Conservation (phyloP, 2,329 filamentous ascomycete species). For the Scedosporium apiospermum region DNA sequence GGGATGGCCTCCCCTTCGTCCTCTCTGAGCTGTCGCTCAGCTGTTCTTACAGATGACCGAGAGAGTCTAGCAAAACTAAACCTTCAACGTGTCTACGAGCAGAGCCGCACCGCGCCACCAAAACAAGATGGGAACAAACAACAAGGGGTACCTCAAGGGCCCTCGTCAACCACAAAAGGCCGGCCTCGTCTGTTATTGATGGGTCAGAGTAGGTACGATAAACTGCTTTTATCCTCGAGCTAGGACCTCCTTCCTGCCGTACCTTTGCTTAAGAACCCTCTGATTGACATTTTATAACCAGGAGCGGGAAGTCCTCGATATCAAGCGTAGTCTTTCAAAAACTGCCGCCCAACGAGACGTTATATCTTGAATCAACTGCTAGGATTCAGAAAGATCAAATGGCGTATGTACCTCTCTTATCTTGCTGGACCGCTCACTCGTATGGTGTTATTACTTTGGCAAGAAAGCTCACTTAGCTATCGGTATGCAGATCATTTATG, state of each 20-base stretch:
- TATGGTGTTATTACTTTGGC: constrained; percentile 3
- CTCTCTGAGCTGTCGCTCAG: neutral
- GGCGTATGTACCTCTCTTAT: constrained; percentile 52
- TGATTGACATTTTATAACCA: constrained; percentile 26
- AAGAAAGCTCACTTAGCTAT: constrained; percentile 12
- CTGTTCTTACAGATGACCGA: neutral
- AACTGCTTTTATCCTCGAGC: neutral
- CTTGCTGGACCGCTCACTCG: neutral
- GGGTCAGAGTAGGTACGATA: constrained; percentile 78
- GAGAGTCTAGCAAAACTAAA: constrained; percentile 44
- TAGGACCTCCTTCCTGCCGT: neutral
- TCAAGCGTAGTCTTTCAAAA: constrained; percentile 99
- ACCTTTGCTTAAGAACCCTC: neutral
- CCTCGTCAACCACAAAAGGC: constrained; percentile 38
- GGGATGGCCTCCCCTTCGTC: neutral
- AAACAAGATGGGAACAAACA: constrained; percentile 38
- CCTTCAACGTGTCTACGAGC: constrained; percentile 52
- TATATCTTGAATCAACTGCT: constrained; percentile 92
- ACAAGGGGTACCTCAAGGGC: constrained; percentile 31
- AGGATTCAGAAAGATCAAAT: constrained; percentile 91
- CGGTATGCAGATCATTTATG: constrained; percentile 74
- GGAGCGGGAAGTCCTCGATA: constrained; percentile 96
- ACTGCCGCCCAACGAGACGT: constrained; percentile 85
- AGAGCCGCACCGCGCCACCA: constrained; percentile 45
- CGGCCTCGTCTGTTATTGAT: constrained; percentile 87